These are phyloP conservation scores for Paraconiothyrium brasiliense DNA, from an alignment of 2,329 filamentous ascomycete genomes.

Conservation along the genomic window DNA sequence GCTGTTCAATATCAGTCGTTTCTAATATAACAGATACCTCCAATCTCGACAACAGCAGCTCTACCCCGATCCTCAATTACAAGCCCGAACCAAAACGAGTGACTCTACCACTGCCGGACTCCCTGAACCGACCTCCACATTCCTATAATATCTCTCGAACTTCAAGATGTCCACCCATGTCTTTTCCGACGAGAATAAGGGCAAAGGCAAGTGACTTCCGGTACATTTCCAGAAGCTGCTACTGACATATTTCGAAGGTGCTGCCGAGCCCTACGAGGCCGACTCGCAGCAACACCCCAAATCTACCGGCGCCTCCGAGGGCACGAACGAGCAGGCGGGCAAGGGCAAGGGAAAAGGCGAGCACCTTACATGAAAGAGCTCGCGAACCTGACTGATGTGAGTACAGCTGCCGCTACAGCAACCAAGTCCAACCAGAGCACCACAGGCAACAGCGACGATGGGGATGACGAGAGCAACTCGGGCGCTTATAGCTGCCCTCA, in stretches of 20 bases:
- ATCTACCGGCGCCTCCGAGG: neutral
- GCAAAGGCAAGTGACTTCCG: neutral
- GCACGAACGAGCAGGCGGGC: neutral
- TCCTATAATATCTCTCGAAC: too few relatives aligned
- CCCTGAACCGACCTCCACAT: too few relatives aligned
- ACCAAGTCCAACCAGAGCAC: neutral
- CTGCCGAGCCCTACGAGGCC: neutral
- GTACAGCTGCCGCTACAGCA: neutral
- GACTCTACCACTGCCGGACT: too few relatives aligned
- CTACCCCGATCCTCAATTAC: too few relatives aligned
- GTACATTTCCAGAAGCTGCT: neutral
- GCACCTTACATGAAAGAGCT: neutral
- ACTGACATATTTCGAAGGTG: neutral
- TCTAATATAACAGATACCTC: too few relatives aligned
- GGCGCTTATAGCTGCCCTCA: neutral
- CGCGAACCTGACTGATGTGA: neutral
- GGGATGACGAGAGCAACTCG: neutral
- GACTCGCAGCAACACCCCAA: neutral
- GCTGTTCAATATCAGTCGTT: too few relatives aligned
- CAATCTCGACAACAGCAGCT: too few relatives aligned
- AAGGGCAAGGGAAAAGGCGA: neutral
- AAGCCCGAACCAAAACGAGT: too few relatives aligned
- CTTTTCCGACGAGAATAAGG: neutral
- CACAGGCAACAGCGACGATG: neutral
- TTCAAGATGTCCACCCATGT: too few relatives aligned